phyloP scores from a whole-genome alignment of 768 basidiomycete species.

The Rubroboletus pulcherrimus region DNA sequence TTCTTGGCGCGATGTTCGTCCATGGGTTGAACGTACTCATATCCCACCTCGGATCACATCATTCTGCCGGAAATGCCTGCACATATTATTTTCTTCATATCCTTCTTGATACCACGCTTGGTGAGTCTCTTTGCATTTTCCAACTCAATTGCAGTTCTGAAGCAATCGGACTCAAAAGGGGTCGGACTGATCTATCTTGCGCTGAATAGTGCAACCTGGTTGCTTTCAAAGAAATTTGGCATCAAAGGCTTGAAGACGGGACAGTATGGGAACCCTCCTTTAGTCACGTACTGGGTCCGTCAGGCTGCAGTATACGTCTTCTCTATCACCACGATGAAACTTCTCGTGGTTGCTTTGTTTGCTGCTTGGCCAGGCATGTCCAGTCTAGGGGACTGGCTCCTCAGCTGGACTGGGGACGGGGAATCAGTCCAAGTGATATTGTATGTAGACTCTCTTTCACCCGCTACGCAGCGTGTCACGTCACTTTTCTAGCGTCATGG shows the following conservation, averaged over 20 bases:
- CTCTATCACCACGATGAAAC: conserved; percentile 82
- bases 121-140: conserved; percentile 40
- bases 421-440: conserved; percentile 74
- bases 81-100: conserved; percentile 92
- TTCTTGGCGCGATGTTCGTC: conserved; percentile 80
- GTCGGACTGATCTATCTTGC: conserved; percentile 78
- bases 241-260: conserved; percentile 83
- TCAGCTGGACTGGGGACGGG: conserved; percentile 71
- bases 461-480: conserved; percentile 9
- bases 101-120: conserved; percentile 71
- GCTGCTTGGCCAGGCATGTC: conserved; percentile 68
- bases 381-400: conserved; percentile 77
- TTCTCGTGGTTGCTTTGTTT: conserved; percentile 78
- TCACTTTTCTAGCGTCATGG: conserved; percentile 64
- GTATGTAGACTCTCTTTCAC: conserved; percentile 42
- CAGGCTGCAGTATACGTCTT: conserved; percentile 82
- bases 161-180: conserved; percentile 37
- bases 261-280: conserved; percentile 84
- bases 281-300: conserved; percentile 63
- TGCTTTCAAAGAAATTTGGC: conserved; percentile 60
- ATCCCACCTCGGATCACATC: conserved; percentile 70
- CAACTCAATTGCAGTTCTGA: conserved; percentile 5
- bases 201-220: conserved; percentile 58
- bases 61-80: conserved; percentile 78
- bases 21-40: conserved; percentile 77